Conservation (phyloP, 139 green algal genomes). For the Coccomyxa sp. region DNA sequence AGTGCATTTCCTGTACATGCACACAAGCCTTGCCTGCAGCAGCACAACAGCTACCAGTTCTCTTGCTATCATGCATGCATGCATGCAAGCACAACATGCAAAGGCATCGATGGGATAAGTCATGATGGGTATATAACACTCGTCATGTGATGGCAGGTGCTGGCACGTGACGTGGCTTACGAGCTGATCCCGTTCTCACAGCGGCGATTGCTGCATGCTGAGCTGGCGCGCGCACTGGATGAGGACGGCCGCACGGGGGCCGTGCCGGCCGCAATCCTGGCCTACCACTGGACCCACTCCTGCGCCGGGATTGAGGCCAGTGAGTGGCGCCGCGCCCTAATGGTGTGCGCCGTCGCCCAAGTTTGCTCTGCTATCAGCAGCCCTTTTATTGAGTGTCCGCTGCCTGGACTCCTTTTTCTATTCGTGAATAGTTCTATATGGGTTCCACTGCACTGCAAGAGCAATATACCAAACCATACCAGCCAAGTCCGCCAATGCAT, state of each 20-base stretch:
- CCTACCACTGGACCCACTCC: constrained; percentile 68
- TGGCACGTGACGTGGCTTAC: constrained; percentile 66
- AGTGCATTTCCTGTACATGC: too few species aligned
- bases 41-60: too few species aligned
- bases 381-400: too few species aligned
- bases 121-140: neutral
- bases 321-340: constrained; percentile 30
- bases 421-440: too few species aligned
- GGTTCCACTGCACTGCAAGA: too few species aligned
- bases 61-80: too few species aligned
- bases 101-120: too few species aligned
- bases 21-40: too few species aligned
- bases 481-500: too few species aligned
- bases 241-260: neutral
- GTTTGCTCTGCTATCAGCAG: neutral
- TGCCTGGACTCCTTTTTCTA: too few species aligned
- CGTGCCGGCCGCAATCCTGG: constrained; percentile 49
- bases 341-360: neutral
- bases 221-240: constrained; percentile 47
- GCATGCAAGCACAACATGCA: too few species aligned
- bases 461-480: too few species aligned
- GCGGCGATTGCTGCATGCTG: constrained; percentile 57
- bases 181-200: constrained; percentile 62
- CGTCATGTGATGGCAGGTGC: constrained; percentile 12
- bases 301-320: constrained; percentile 36